Evolutionary conservation across 163 green algal genomes (phyloP).

Genomic region (Volvox carteri): DNA sequence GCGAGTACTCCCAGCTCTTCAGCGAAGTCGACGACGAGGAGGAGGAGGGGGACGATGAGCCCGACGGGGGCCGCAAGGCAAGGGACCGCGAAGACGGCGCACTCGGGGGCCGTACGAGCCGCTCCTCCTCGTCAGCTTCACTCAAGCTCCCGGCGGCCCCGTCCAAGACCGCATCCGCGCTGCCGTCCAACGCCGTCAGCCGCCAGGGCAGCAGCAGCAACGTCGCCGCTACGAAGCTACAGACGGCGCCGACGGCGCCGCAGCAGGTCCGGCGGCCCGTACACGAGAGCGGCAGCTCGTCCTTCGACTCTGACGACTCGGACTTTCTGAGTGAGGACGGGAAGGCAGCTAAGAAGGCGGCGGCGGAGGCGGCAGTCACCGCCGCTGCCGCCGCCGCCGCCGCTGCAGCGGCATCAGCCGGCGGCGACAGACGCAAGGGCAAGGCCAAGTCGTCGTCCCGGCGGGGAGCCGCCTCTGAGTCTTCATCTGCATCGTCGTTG

Average conservation of each 20-base stretch:
- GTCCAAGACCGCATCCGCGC: too few relatives aligned
- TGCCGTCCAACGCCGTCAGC: neutral
- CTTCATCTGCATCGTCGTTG: constrained; percentile 1
- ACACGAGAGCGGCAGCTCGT: neutral
- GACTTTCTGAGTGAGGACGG: constrained; percentile 33
- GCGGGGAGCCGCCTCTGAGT: neutral
- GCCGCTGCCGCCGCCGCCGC: neutral
- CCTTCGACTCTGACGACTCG: constrained; percentile 12
- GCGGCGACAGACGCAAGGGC: neutral
- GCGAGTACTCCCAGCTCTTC: neutral
- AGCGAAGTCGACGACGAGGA: neutral
- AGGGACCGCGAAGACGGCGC: too few relatives aligned
- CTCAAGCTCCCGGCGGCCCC: too few relatives aligned
- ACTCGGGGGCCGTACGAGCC: too few relatives aligned
- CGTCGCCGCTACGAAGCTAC: neutral
- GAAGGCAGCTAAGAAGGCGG: constrained; percentile 10
- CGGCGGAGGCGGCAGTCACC: neutral
- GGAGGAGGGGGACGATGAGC: neutral
- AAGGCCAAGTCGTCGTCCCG: neutral
- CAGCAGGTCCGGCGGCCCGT: neutral
- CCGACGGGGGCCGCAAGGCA: neutral
- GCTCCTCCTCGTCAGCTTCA: too few relatives aligned
- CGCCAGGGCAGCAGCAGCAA: neutral
- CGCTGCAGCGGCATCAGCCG: neutral
- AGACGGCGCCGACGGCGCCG: neutral